Evolutionary conservation across 495 filamentous ascomycete genomes (phyloP).

Genomic region (Collariella sp.): DNA sequence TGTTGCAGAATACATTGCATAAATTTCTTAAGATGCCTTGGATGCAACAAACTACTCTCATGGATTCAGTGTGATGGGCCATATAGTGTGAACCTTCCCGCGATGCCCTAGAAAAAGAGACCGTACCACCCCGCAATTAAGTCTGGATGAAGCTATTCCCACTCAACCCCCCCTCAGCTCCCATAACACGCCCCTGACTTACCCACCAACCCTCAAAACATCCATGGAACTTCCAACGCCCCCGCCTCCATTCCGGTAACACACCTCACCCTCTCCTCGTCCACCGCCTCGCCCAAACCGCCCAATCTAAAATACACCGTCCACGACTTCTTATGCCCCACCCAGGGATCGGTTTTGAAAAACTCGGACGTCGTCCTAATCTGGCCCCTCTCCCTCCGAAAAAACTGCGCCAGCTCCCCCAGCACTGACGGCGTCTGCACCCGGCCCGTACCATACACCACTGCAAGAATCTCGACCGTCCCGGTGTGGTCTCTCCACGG

Average conservation of each 20-base stretch:
- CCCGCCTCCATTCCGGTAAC: background rate
- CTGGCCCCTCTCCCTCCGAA: background rate
- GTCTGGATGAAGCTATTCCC: background rate
- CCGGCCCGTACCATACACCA: background rate
- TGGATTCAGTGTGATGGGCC: too few species aligned
- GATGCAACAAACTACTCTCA: too few species aligned
- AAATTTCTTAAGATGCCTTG: too few species aligned
- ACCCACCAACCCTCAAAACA: too few species aligned
- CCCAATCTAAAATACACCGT: background rate
- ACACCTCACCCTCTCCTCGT: background rate
- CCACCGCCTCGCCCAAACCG: background rate
- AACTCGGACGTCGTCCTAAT: constrained; percentile 1
- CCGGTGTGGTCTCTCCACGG: background rate
- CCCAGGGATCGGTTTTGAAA: background rate
- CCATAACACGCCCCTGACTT: too few species aligned
- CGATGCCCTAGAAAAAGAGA: too few species aligned
- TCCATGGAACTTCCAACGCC: constrained; percentile 2
- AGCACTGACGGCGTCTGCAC: background rate
- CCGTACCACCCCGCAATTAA: too few species aligned
- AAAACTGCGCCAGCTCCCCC: background rate
- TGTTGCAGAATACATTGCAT: too few species aligned
- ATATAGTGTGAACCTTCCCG: too few species aligned
- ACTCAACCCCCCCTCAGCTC: too few species aligned
- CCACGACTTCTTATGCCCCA: background rate
- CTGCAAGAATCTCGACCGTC: background rate